Evolutionary conservation across 768 basidiomycete genomes (phyloP).

Genomic region (Mrakia blollopis): DNA sequence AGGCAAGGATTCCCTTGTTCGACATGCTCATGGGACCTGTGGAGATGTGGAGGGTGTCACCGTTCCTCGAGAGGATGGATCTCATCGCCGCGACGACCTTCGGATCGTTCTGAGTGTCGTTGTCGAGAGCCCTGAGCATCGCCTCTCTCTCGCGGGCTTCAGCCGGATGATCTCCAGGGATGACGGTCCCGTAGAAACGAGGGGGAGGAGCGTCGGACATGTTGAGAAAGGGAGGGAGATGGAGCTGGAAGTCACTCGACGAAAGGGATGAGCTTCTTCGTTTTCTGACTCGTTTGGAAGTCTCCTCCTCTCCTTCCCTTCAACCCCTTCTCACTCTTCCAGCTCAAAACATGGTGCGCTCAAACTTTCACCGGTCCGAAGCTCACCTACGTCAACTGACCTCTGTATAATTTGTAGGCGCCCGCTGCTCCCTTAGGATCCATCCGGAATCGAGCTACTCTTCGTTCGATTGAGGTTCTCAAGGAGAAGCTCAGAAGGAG

Average conservation of each 20-base stretch:
- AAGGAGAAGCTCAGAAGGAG: conserved; percentile 38
- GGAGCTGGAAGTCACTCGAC: background rate
- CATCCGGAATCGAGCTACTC: conserved; percentile 34
- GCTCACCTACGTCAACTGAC: background rate
- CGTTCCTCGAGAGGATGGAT: too few relatives aligned
- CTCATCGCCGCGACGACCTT: too few relatives aligned
- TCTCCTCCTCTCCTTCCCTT: background rate
- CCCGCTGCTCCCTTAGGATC: background rate
- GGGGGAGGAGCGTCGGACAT: too few relatives aligned
- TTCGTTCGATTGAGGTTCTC: conserved; percentile 37
- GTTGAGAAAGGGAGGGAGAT: too few relatives aligned
- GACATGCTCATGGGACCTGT: background rate
- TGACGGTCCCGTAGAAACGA: too few relatives aligned
- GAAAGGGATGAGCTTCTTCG: background rate
- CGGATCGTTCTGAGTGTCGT: too few relatives aligned
- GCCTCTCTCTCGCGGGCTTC: too few relatives aligned
- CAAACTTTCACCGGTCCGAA: background rate
- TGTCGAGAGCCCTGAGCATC: too few relatives aligned
- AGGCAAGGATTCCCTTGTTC: background rate
- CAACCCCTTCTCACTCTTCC: background rate
- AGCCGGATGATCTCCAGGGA: too few relatives aligned
- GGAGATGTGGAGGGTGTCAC: background rate
- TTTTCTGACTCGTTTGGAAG: background rate
- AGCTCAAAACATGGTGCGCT: background rate
- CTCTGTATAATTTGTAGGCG: background rate